phyloP scores from a whole-genome alignment of 2,329 filamentous ascomycete species.

The Aureobasidium sp. region DNA sequence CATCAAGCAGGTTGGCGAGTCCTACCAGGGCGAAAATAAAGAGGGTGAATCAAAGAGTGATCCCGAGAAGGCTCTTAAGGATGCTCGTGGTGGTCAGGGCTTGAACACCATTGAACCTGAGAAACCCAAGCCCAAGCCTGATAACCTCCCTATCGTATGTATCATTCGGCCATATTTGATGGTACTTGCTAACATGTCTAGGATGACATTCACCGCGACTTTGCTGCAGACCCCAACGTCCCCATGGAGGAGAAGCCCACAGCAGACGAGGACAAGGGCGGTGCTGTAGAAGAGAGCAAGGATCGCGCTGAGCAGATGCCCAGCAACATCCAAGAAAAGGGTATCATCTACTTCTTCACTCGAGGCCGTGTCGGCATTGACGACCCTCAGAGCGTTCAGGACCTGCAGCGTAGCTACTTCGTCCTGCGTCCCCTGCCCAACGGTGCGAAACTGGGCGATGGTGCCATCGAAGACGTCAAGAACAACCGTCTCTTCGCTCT shows the following conservation, averaged over 20 bases:
- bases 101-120: conserved; percentile 16
- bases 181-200: background rate
- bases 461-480: conserved; percentile 47
- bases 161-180: background rate
- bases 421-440: conserved; percentile 65
- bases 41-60: conserved; percentile 24
- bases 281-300: conserved; percentile 44
- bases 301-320: conserved; percentile 46
- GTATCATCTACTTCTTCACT: conserved; percentile 86
- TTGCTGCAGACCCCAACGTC: background rate
- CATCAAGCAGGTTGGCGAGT: conserved; percentile 19
- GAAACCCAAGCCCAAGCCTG: conserved; percentile 15
- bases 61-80: conserved; percentile 21
- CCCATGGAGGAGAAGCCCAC: background rate
- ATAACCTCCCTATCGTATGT: conserved; percentile 11
- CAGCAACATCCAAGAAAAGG: conserved; percentile 71
- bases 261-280: background rate
- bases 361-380: conserved; percentile 68
- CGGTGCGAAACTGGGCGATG: conserved; percentile 60
- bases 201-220: conserved; percentile 17
- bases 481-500: conserved; percentile 69
- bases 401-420: conserved; percentile 73
- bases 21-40: conserved; percentile 22
- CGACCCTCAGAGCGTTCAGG: conserved; percentile 59
- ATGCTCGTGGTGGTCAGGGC: conserved; percentile 20